Evolutionary conservation across 2,329 filamentous ascomycete genomes (phyloP).

Genomic region (Penicillium sp.): DNA sequence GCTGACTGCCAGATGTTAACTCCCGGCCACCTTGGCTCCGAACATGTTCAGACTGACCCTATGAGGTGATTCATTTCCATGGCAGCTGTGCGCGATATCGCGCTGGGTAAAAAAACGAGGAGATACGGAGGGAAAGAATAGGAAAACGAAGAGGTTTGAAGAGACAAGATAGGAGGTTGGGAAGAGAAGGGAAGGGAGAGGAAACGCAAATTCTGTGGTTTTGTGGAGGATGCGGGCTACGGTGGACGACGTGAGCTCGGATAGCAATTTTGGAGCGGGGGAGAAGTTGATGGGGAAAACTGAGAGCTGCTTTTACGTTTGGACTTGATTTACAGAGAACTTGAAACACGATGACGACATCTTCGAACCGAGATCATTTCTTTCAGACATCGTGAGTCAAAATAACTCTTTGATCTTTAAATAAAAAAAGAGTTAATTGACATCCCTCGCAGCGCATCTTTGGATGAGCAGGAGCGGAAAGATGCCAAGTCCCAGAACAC

Average conservation of each 20-base stretch:
- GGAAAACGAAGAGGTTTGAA: constrained; percentile 18
- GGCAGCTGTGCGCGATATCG: constrained; percentile 33
- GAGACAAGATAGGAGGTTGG: constrained; percentile 13
- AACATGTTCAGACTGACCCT: constrained; percentile 42
- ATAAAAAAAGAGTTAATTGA: constrained; percentile 14
- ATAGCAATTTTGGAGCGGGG: constrained; percentile 28
- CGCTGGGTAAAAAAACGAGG: constrained; percentile 27
- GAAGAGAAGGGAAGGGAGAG: constrained; percentile 25
- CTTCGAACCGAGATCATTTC: constrained; percentile 75
- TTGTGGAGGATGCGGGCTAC: constrained; percentile 37
- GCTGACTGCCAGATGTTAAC: constrained; percentile 62
- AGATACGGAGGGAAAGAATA: constrained; percentile 23
- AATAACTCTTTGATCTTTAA: constrained; percentile 3
- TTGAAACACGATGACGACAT: constrained; percentile 58
- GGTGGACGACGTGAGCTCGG: constrained; percentile 33
- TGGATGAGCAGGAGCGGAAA: constrained; percentile 59
- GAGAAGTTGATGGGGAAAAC: constrained; percentile 13
- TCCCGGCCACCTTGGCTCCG: constrained; percentile 35
- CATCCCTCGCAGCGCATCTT: constrained; percentile 45
- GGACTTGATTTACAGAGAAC: constrained; percentile 1
- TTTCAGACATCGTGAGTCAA: constrained; percentile 81
- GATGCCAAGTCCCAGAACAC: constrained; percentile 76
- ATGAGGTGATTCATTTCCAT: constrained; percentile 54
- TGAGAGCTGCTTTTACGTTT: constrained; percentile 7
- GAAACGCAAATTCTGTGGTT: constrained; percentile 32